Evolutionary conservation across 2,329 filamentous ascomycete species (phyloP).

Genomic region (Penicillium corylophilum): DNA sequence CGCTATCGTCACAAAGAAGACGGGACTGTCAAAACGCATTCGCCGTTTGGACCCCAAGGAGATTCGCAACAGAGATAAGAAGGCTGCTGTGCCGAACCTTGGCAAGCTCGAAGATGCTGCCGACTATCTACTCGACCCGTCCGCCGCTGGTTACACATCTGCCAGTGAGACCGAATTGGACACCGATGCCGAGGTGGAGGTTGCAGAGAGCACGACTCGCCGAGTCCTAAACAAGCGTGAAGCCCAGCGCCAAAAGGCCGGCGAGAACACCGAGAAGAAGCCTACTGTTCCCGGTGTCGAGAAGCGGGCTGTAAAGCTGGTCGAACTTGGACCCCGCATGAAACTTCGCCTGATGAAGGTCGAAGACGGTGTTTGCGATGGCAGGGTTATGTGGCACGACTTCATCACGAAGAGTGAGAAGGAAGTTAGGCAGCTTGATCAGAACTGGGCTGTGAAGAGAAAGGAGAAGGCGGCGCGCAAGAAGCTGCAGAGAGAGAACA

Average conservation of each 20-base stretch:
- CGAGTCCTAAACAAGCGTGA: slow-evolving; percentile 55
- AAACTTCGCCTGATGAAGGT: slow-evolving; percentile 88
- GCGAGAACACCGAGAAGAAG: slow-evolving; percentile 47
- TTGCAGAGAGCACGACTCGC: slow-evolving; percentile 59
- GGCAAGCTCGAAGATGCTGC: slow-evolving; percentile 89
- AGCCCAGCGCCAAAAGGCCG: slow-evolving; percentile 46
- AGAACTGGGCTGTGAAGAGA: slow-evolving; percentile 77
- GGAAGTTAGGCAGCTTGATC: slow-evolving; percentile 76
- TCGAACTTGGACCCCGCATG: slow-evolving; percentile 90
- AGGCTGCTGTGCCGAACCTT: slow-evolving; percentile 74
- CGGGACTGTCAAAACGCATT: slow-evolving; percentile 80
- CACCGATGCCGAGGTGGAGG: slow-evolving; percentile 92
- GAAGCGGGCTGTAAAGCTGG: slow-evolving; percentile 83
- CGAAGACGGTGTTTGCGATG: slow-evolving; percentile 86
- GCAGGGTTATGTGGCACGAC: slow-evolving; percentile 97
- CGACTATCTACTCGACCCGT: slow-evolving; percentile 84
- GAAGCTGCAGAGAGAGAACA: slow-evolving; percentile 82
- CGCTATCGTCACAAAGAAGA: slow-evolving; percentile 85
- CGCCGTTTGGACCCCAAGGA: slow-evolving; percentile 83
- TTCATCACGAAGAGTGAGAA: slow-evolving; percentile 80
- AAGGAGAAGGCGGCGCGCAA: slow-evolving; percentile 84
- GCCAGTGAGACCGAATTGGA: slow-evolving; percentile 91
- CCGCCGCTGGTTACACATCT: slow-evolving; percentile 81
- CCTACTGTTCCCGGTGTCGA: slow-evolving; percentile 59
- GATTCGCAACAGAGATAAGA: slow-evolving; percentile 67